Conservation (phyloP, 1,284 basidiomycete genomes). For the Pholiota adiposa region DNA sequence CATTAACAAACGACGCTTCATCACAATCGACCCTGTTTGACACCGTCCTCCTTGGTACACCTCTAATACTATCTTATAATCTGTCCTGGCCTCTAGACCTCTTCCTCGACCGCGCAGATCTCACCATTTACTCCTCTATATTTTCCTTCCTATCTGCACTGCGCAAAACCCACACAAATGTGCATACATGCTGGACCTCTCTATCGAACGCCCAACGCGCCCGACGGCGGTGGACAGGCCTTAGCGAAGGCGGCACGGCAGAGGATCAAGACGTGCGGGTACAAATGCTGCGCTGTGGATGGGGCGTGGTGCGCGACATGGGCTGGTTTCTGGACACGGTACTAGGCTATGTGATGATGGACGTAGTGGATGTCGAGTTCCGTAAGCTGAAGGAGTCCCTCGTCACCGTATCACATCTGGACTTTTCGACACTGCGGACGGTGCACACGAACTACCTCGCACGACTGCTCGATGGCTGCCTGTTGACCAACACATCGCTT, state of each 20-base stretch:
- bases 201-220: conserved; percentile 84
- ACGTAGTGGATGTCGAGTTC: conserved; percentile 89
- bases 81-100: conserved; percentile 89
- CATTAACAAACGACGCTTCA: conserved; percentile 48
- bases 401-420: conserved; percentile 46
- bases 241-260: conserved; percentile 82
- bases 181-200: conserved; percentile 83
- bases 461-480: conserved; percentile 77
- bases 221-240: conserved; percentile 82
- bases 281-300: conserved; percentile 74
- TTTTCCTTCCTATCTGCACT: conserved; percentile 86
- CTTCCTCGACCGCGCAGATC: conserved; percentile 79
- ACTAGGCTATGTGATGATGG: conserved; percentile 84
- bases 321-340: conserved; percentile 89
- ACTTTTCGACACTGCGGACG: conserved; percentile 83
- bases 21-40: conserved; percentile 54
- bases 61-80: conserved; percentile 67
- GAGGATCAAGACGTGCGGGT: conserved; percentile 69
- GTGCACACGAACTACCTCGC: conserved; percentile 85
- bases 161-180: conserved; percentile 79
- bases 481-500: conserved; percentile 72
- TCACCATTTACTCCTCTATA: conserved; percentile 75
- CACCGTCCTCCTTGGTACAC: conserved; percentile 79
- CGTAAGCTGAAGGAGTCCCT: conserved; percentile 66
- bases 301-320: conserved; percentile 88